These are phyloP conservation scores for Aegilops bicornis DNA, from an alignment of 176 grass and related monocot genomes.

Conservation along the genomic window DNA sequence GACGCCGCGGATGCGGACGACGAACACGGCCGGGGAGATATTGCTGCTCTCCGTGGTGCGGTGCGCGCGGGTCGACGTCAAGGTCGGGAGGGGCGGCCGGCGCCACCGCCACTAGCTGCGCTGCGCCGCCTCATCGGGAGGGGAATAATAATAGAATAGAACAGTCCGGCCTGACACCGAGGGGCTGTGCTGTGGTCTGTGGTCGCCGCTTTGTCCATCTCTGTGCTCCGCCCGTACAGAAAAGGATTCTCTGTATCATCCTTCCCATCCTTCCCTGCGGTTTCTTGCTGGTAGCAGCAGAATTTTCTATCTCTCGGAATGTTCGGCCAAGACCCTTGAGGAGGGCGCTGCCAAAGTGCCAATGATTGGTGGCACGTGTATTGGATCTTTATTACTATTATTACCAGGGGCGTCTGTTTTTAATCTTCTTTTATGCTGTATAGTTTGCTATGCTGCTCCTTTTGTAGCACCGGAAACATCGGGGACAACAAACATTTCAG, in stretches of 20 bases:
- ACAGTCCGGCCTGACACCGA: background rate
- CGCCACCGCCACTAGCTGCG: background rate
- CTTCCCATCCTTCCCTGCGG: background rate
- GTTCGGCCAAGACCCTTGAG: background rate
- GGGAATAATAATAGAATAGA: background rate
- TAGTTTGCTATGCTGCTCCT: background rate
- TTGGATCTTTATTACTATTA: too few species aligned
- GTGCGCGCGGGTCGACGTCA: background rate
- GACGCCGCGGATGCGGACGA: too few species aligned
- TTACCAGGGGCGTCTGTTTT: background rate
- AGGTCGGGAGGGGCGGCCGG: background rate
- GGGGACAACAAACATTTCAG: background rate
- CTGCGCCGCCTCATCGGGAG: background rate
- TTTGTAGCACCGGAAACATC: background rate
- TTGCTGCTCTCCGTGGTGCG: background rate
- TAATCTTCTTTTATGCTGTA: too few species aligned
- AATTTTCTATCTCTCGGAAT: background rate
- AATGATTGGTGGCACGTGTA: background rate
- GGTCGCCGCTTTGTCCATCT: background rate
- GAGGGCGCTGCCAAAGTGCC: background rate
- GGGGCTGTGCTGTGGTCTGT: too few species aligned
- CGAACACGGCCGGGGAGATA: background rate
- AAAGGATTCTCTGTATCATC: constrained; percentile 12
- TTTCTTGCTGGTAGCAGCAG: too few species aligned
- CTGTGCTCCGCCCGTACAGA: background rate